Evolutionary conservation across 1,139 yeast species (phyloP).

Genomic region (Nakaseomyces nivariensis): DNA sequence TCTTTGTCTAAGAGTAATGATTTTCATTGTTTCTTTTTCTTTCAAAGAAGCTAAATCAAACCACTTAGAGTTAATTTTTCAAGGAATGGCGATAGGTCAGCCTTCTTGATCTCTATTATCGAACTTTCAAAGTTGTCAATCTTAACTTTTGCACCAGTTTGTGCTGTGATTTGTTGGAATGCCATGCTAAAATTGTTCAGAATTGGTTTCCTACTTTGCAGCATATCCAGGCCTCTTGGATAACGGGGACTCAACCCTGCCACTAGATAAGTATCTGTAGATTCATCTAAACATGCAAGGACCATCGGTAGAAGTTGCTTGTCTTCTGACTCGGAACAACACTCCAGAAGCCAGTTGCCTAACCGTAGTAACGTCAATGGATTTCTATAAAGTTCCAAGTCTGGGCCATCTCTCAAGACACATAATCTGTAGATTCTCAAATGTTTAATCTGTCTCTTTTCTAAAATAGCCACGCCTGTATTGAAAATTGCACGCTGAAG

Average conservation of each 20-base stretch:
- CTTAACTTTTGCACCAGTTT: slow-evolving; percentile 79
- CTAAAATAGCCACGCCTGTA: slow-evolving; percentile 82
- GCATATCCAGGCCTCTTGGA: slow-evolving; percentile 47
- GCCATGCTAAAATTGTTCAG: slow-evolving; percentile 82
- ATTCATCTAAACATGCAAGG: slow-evolving; percentile 70
- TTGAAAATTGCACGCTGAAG: slow-evolving; percentile 79
- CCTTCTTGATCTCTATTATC: slow-evolving; percentile 79
- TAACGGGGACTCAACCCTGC: slow-evolving; percentile 83
- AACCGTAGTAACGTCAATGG: slow-evolving; percentile 77
- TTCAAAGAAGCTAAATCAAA: slow-evolving; percentile 23
- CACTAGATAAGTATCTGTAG: slow-evolving; percentile 72
- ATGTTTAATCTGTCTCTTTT: slow-evolving; percentile 69
- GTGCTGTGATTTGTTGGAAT: slow-evolving; percentile 74
- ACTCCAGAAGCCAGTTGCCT: slow-evolving; percentile 87
- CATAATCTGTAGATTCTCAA: slow-evolving; percentile 75
- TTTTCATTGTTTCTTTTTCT: too few species aligned
- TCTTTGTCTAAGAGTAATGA: too few species aligned
- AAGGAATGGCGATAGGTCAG: slow-evolving; percentile 78
- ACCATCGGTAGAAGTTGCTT: slow-evolving; percentile 68
- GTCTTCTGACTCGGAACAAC: slow-evolving; percentile 72
- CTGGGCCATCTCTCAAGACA: slow-evolving; percentile 84
- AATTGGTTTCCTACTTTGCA: slow-evolving; percentile 34
- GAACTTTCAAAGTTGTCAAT: slow-evolving; percentile 93
- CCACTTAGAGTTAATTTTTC: slow-evolving; percentile 61
- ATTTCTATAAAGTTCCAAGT: slow-evolving; percentile 64